Percentiles rank a stretch among this genome's conserved stretches.
Evolutionary conservation across 495 filamentous ascomycete genomes (phyloP).

Genomic region (Penicillium turbatum): DNA sequence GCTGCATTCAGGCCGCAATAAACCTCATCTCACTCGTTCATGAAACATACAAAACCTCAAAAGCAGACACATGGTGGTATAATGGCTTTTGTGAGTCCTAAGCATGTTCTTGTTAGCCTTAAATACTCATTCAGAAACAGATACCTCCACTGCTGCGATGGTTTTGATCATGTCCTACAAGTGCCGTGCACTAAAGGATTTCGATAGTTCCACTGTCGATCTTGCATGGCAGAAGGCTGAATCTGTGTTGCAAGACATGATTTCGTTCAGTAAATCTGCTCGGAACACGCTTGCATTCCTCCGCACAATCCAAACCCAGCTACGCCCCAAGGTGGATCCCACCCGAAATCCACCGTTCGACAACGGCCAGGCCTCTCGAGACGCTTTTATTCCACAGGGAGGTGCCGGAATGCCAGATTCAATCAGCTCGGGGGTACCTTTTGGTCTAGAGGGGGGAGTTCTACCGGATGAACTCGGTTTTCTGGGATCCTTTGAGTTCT

Average conservation of each 20-base stretch:
- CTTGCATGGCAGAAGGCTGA: neutral
- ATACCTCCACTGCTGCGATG: slow-evolving; percentile 13
- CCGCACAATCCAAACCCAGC: neutral
- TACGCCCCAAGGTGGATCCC: neutral
- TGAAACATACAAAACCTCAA: slow-evolving; percentile 4
- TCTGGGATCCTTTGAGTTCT: neutral
- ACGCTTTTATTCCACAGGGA: neutral
- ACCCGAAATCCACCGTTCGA: neutral
- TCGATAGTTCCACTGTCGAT: neutral
- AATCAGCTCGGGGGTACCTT: neutral
- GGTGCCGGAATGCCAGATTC: neutral
- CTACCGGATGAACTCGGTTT: neutral
- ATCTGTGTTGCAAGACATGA: neutral
- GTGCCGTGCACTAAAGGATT: neutral
- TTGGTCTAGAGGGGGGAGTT: neutral
- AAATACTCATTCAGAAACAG: neutral
- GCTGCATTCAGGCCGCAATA: slow-evolving; percentile 5
- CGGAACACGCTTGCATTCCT: neutral
- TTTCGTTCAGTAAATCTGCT: neutral
- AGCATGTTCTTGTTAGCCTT: neutral
- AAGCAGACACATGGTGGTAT: slow-evolving; percentile 16
- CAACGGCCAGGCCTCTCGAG: neutral
- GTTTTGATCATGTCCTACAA: neutral
- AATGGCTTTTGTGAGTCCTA: slow-evolving; percentile 15
- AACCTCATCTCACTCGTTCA: slow-evolving; percentile 8